phyloP scores from a whole-genome alignment of 148 eudicot species.

The Mesembryanthemum crystallinum region DNA sequence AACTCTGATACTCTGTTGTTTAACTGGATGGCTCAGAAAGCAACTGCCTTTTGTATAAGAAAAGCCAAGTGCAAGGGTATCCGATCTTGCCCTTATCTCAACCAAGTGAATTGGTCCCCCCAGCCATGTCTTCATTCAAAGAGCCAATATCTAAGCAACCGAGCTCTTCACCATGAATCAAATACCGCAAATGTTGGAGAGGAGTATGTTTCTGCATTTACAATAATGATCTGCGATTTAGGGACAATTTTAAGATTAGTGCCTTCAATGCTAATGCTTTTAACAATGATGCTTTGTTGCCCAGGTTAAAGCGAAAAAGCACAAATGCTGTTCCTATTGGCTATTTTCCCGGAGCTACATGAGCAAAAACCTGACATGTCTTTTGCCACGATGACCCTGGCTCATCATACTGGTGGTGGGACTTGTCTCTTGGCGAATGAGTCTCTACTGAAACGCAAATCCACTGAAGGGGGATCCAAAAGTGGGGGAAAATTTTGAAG shows the following conservation, averaged over 20 bases:
- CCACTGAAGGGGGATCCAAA: no score
- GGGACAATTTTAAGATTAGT: not conserved
- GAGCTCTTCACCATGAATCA: conserved; percentile 1
- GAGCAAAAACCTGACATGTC: not conserved
- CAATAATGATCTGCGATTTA: not conserved
- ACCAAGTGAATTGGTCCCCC: not conserved
- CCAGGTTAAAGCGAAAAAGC: conserved; percentile 3
- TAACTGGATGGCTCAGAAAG: not conserved
- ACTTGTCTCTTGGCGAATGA: not conserved
- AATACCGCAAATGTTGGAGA: conserved; percentile 1
- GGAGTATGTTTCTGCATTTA: not conserved
- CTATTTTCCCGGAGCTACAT: not conserved
- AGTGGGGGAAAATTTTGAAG: not conserved
- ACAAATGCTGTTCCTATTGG: not conserved
- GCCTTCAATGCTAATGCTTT: not conserved
- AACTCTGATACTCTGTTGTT: not conserved
- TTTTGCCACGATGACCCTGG: not conserved
- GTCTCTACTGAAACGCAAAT: not conserved
- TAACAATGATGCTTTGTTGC: conserved; percentile 11
- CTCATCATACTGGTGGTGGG: conserved; percentile 15
- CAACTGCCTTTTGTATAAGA: not conserved
- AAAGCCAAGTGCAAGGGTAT: conserved; percentile 9
- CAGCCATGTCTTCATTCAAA: not conserved
- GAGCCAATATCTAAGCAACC: conserved; percentile 10
- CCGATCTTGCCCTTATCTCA: not conserved